phyloP scores from a whole-genome alignment of 257 asterid species.

The Solanum clarkiae region DNA sequence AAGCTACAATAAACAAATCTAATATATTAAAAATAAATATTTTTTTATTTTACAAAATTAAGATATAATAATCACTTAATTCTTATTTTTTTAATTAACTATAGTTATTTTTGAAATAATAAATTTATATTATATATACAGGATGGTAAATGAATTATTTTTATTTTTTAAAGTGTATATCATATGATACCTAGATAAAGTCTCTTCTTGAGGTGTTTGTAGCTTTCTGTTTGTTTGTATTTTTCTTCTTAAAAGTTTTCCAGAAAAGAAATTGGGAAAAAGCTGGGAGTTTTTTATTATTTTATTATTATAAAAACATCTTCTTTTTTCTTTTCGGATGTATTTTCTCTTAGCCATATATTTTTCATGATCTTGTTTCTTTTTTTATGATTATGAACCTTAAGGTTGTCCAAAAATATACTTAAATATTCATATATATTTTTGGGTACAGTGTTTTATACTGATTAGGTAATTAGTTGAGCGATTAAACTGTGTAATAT shows the following conservation, averaged over 20 bases:
- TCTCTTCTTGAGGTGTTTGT: background rate
- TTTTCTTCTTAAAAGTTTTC: background rate
- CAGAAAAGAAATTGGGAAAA: background rate
- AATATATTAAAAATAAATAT: too few species aligned
- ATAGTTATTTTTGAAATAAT: too few species aligned
- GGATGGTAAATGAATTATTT: background rate
- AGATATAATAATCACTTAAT: background rate
- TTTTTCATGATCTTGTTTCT: background rate
- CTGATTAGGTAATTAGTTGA: too few species aligned
- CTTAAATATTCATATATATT: too few species aligned
- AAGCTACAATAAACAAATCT: background rate
- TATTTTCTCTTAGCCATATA: background rate
- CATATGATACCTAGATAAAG: background rate
- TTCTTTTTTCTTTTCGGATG: background rate
- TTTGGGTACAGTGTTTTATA: too few species aligned
- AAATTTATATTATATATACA: background rate
- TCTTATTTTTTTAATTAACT: too few species aligned
- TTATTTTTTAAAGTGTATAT: background rate
- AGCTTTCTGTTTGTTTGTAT: background rate
- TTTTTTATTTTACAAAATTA: too few species aligned
- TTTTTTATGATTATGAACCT: too few species aligned
- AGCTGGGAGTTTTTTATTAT: background rate
- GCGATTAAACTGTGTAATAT: too few species aligned
- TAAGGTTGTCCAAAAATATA: too few species aligned
- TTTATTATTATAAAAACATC: too few species aligned